Evolutionary conservation across 2,329 filamentous ascomycete species (phyloP).

Genomic region (Bipolaris bicolor): DNA sequence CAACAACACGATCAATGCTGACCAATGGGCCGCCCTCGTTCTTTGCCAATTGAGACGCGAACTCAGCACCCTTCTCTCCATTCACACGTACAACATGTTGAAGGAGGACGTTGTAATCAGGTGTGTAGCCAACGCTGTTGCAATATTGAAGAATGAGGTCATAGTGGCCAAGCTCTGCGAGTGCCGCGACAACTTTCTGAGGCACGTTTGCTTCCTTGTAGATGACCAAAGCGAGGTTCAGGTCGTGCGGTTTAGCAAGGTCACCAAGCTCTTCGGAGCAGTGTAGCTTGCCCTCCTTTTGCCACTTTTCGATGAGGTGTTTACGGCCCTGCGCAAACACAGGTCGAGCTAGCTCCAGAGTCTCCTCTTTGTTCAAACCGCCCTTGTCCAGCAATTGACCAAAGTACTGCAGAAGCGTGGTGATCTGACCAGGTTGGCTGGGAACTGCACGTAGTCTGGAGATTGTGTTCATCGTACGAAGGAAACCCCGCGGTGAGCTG

Average conservation of each 20-base stretch:
- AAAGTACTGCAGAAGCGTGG: conserved; percentile 95
- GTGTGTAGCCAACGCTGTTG: conserved; percentile 82
- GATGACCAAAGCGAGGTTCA: conserved; percentile 83
- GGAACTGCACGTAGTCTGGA: conserved; percentile 92
- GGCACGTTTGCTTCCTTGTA: conserved; percentile 90
- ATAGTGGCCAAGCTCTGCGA: conserved; percentile 95
- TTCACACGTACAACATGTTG: conserved; percentile 84
- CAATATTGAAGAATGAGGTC: conserved; percentile 96
- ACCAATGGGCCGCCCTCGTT: conserved; percentile 85
- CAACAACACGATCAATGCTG: conserved; percentile 91
- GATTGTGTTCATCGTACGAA: conserved; percentile 93
- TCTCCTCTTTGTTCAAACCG: conserved; percentile 88
- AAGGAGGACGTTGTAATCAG: conserved; percentile 91
- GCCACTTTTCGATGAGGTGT: conserved; percentile 96
- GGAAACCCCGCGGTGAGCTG: conserved; percentile 93
- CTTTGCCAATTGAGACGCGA: conserved; percentile 89
- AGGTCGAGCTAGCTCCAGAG: conserved; percentile 88
- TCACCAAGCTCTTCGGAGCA: conserved; percentile 97
- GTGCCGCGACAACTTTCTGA: conserved; percentile 92
- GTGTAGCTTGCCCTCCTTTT: conserved; percentile 93
- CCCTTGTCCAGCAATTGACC: conserved; percentile 97
- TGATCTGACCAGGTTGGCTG: conserved; percentile 82
- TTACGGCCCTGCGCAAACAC: conserved; percentile 94
- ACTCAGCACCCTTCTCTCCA: conserved; percentile 92
- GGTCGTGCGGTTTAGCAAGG: conserved; percentile 86